Evolutionary conservation across 441 rosid genomes (phyloP).

Genomic region (Pelargonium myrrhifolium): DNA sequence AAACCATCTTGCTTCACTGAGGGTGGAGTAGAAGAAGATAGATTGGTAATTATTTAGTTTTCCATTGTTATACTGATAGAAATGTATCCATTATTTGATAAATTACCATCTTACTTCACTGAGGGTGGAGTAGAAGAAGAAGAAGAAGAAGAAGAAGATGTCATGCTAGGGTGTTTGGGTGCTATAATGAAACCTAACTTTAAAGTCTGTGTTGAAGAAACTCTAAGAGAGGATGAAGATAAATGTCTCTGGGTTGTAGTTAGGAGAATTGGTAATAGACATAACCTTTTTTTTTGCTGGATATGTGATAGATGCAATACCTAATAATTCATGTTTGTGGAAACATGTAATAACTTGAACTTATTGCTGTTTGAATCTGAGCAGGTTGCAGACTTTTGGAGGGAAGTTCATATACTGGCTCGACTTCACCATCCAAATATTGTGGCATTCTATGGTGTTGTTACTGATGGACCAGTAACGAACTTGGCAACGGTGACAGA

Average conservation of each 20-base stretch:
- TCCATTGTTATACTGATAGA: neutral
- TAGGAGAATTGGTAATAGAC: neutral
- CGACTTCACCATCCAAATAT: conserved; percentile 44
- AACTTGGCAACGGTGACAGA: conserved; percentile 40
- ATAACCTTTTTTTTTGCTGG: too few relatives aligned
- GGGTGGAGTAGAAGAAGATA: conserved; percentile 18
- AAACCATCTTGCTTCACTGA: conserved; percentile 32
- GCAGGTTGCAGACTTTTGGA: conserved; percentile 40
- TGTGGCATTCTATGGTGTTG: conserved; percentile 41
- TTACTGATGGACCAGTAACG: conserved; percentile 31
- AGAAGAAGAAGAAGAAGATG: too few relatives aligned
- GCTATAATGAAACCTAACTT: neutral
- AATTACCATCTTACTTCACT: conserved; percentile 26
- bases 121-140: conserved; percentile 19
- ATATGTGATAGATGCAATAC: too few relatives aligned
- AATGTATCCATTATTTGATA: neutral
- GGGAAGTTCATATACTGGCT: conserved; percentile 35
- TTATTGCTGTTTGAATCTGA: neutral
- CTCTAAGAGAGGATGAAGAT: neutral
- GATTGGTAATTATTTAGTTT: conserved; percentile 23
- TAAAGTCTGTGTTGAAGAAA: neutral
- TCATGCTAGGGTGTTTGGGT: too few relatives aligned
- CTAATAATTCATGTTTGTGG: neutral
- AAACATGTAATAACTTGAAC: neutral
- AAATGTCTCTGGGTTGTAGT: neutral